Percentiles rank a stretch among this genome's conserved stretches.
Evolutionary conservation across 179 eudicot genomes (phyloP).

Genomic region (Beta macrorhiza): DNA sequence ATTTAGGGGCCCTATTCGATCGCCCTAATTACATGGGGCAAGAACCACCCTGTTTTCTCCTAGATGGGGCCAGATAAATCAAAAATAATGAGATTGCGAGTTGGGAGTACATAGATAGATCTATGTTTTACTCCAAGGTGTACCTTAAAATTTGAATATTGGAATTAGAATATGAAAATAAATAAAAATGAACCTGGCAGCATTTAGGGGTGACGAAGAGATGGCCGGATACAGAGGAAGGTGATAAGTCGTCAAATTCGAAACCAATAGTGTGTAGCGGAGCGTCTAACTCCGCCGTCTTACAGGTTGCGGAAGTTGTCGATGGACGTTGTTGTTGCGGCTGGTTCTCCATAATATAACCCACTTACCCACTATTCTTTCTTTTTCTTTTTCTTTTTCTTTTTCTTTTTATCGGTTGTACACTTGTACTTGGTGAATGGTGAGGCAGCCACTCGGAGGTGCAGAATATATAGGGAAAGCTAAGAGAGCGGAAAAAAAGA

Average conservation of each 20-base stretch:
- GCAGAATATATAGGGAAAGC: neutral
- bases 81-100: too few relatives aligned
- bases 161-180: too few relatives aligned
- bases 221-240: conserved; percentile 35
- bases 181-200: conserved; percentile 37
- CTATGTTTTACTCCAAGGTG: too few relatives aligned
- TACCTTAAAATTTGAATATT: too few relatives aligned
- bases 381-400: neutral
- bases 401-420: neutral
- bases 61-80: too few relatives aligned
- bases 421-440: neutral
- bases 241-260: conserved; percentile 32
- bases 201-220: conserved; percentile 40
- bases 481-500: neutral
- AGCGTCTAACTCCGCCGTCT: conserved; percentile 36
- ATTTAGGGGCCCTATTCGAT: too few relatives aligned
- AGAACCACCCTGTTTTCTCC: too few relatives aligned
- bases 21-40: too few relatives aligned
- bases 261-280: conserved; percentile 47
- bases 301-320: neutral
- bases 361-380: neutral
- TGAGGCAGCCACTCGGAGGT: neutral
- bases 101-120: too few relatives aligned
- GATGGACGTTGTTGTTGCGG: neutral
- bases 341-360: neutral